phyloP scores from a whole-genome alignment of 2,329 filamentous ascomycete species.

The Aspergillus niger region DNA sequence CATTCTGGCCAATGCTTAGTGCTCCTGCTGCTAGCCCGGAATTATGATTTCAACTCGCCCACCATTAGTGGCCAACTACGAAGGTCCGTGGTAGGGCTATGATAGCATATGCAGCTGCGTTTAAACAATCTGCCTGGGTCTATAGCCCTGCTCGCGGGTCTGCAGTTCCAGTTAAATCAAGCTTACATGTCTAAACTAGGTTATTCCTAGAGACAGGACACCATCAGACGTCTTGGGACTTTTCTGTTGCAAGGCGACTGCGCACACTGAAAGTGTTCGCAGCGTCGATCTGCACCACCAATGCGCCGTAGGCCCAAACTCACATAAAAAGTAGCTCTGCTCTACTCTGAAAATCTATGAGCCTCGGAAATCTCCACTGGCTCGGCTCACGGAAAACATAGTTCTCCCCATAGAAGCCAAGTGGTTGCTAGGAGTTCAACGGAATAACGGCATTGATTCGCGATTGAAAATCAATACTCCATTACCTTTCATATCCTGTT shows the following conservation, averaged over 20 bases:
- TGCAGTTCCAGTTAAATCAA: background rate
- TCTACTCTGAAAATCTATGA: background rate
- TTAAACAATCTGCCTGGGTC: background rate
- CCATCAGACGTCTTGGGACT: background rate
- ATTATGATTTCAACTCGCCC: background rate
- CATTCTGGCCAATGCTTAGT: background rate
- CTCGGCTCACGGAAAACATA: background rate
- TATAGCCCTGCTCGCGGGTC: background rate
- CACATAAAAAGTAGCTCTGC: background rate
- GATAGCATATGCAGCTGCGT: background rate
- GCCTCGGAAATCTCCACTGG: background rate
- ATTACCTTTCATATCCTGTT: background rate
- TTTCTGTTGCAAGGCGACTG: too few species aligned
- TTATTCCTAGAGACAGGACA: background rate
- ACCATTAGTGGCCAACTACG: background rate
- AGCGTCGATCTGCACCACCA: too few species aligned
- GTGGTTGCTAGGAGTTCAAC: background rate
- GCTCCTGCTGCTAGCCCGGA: background rate
- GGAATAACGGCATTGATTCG: background rate
- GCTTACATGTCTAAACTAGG: background rate
- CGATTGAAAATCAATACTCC: background rate
- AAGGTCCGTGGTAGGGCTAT: background rate
- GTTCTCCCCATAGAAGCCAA: background rate
- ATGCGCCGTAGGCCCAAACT: too few species aligned
- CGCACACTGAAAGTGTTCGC: too few species aligned